Conservation (phyloP, 2,329 filamentous ascomycete genomes). For the Botrytis elliptica region DNA sequence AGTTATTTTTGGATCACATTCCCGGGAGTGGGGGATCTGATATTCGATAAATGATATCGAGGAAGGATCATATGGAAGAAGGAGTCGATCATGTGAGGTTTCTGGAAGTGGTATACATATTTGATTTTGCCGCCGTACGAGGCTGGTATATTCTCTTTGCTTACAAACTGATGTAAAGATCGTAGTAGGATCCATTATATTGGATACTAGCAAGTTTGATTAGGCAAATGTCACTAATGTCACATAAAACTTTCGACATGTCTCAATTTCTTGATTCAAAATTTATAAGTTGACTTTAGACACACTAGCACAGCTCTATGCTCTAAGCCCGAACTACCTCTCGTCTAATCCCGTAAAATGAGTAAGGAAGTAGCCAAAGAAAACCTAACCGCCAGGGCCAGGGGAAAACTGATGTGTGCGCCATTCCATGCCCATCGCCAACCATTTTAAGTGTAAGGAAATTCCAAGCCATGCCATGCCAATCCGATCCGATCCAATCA, state of each 20-base stretch:
- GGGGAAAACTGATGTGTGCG: conserved; percentile 18
- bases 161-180: neutral
- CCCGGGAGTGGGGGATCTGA: neutral
- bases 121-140: neutral
- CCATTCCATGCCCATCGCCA: conserved; percentile 15
- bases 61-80: neutral
- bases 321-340: neutral
- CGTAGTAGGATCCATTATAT: neutral
- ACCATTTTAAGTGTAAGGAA: conserved; percentile 9
- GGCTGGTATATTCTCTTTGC: neutral
- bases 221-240: neutral
- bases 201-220: neutral
- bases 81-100: neutral
- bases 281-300: neutral
- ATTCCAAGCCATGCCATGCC: neutral
- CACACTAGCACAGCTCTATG: conserved; percentile 15
- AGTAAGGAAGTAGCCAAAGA: conserved; percentile 4
- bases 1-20: conserved; percentile 10
- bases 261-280: neutral
- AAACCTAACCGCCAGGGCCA: conserved; percentile 14
- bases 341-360: conserved; percentile 2
- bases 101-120: neutral
- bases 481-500: neutral
- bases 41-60: neutral
- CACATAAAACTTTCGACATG: neutral